Evolutionary conservation across 2,329 filamentous ascomycete genomes (phyloP).

Genomic region (Fusarium sp.): DNA sequence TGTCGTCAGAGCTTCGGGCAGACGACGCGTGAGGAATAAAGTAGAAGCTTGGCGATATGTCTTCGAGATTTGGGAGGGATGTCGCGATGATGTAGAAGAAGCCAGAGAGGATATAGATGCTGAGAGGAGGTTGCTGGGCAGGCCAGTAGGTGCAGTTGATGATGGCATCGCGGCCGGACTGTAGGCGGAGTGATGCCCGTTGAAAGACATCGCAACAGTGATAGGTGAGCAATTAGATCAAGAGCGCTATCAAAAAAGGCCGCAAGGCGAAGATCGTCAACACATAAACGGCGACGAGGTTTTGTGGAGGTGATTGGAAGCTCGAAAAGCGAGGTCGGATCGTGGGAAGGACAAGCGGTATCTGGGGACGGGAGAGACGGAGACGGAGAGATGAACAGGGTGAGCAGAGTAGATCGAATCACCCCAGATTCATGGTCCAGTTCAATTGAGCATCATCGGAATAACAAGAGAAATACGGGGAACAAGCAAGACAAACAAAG

Average conservation of each 20-base stretch:
- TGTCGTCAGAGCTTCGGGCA: conserved; percentile 88
- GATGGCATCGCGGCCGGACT: conserved; percentile 56
- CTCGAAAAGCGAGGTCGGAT: conserved; percentile 2
- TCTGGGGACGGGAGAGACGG: not conserved
- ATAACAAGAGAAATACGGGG: conserved; percentile 19
- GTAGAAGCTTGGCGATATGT: conserved; percentile 94
- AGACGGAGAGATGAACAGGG: conserved; percentile 11
- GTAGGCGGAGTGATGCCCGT: conserved; percentile 56
- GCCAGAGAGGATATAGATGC: conserved; percentile 77
- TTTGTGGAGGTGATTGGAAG: conserved; percentile 3
- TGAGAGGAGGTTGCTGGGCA: conserved; percentile 65
- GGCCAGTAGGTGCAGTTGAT: conserved; percentile 51
- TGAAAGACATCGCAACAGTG: conserved; percentile 55
- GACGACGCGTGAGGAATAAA: conserved; percentile 91
- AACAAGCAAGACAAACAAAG: conserved; percentile 25
- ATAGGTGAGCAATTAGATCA: conserved; percentile 5
- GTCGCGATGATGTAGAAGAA: conserved; percentile 69
- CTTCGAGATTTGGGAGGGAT: conserved; percentile 83
- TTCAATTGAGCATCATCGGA: conserved; percentile 25
- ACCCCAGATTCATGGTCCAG: conserved; percentile 37
- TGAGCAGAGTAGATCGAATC: conserved; percentile 27
- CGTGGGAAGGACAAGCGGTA: conserved; percentile 23
- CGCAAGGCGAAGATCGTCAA: conserved; percentile 6
- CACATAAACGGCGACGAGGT: conserved; percentile 30
- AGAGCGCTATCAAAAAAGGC: not conserved